Evolutionary conservation across 1,284 basidiomycete genomes (phyloP).

Genomic region (Malassezia yamatoensis): DNA sequence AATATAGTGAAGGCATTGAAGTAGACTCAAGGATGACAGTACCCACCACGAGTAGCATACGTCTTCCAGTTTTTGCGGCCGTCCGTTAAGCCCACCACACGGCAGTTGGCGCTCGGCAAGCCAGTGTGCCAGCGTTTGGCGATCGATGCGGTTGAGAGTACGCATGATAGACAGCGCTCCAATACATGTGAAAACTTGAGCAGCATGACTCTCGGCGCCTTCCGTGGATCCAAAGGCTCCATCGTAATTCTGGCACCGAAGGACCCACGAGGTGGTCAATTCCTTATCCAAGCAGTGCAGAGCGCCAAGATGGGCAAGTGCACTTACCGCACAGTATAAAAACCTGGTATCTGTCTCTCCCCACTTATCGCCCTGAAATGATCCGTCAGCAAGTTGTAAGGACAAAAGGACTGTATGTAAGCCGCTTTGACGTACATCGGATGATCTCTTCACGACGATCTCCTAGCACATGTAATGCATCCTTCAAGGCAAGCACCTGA

Average conservation of each 20-base stretch:
- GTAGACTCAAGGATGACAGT: constrained; percentile 72
- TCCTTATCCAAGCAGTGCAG: constrained; percentile 53
- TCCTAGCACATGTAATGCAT: constrained; percentile 61
- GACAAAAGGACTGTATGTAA: constrained; percentile 55
- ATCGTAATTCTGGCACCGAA: constrained; percentile 78
- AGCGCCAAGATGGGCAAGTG: constrained; percentile 63
- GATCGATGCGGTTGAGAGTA: constrained; percentile 55
- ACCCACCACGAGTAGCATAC: constrained; percentile 99
- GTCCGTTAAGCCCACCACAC: constrained; percentile 84
- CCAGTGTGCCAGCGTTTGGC: constrained; percentile 70
- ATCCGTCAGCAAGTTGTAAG: constrained; percentile 60
- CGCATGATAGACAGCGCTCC: constrained; percentile 78
- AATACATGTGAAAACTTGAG: constrained; percentile 85
- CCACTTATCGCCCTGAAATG: constrained; percentile 78
- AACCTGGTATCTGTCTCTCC: constrained; percentile 90
- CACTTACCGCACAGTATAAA: constrained; percentile 70
- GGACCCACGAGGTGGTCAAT: constrained; percentile 64
- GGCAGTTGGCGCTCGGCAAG: constrained; percentile 82
- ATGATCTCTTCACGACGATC: constrained; percentile 55
- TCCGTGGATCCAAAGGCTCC: constrained; percentile 76
- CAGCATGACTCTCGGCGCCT: constrained; percentile 85
- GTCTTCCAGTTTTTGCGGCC: constrained; percentile 95
- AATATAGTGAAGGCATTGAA: constrained; percentile 79
- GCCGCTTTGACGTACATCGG: constrained; percentile 55
- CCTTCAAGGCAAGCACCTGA: constrained; percentile 78